Evolutionary conservation across 306 rosid genomes (phyloP), one percentile per base, ranked within the genome.

Genomic region (Echinosophora koreensis): DNA sequence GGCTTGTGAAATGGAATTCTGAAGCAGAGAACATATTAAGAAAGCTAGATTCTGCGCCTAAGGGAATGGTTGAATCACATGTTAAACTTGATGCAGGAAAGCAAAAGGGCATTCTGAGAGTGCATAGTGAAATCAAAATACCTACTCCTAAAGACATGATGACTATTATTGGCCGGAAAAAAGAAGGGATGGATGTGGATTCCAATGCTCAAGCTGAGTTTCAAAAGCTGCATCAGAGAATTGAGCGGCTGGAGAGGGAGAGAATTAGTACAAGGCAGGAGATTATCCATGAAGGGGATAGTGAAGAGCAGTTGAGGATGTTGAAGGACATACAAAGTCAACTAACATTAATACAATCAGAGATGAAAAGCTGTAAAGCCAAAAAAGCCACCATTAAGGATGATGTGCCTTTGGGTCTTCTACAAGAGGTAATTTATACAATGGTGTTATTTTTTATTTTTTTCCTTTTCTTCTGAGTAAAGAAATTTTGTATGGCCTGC

Each of bases 301-400:
- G 88, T 35, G 89, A 81, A 76, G 90, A 84, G 83, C 96, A 88
- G 79, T 51, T 87, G 81, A 90, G 81, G 67, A 71, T 96, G 78
- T 83, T 96, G 84, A 90, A 84, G 81, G 91, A 89, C 65, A 92
- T 95, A 79, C 88, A 71, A 9, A 82, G 68, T 46, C 90, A 86
- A 78, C 87, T 95, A 68, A 84, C 81, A 54, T 39, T 57, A 52
- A 72, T 95, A 42, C 88, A 84, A 72, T 68, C 84, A 47, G 96
- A 92, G 74, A 85, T 88, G 71, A 71, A 4, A 82, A 77, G 83
- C 71, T 81, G 61, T 85, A 86, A 76, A 84, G 27, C 77, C 65
- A 57, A 76, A 77, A 70, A 82, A 69, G 15, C 82, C 51, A 72
- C 81, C 14, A 83, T 81, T 15, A 71, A 63, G 27, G 89, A 86